Conservation (phyloP, 495 filamentous ascomycete species). For the Daldinia bambusicola region DNA sequence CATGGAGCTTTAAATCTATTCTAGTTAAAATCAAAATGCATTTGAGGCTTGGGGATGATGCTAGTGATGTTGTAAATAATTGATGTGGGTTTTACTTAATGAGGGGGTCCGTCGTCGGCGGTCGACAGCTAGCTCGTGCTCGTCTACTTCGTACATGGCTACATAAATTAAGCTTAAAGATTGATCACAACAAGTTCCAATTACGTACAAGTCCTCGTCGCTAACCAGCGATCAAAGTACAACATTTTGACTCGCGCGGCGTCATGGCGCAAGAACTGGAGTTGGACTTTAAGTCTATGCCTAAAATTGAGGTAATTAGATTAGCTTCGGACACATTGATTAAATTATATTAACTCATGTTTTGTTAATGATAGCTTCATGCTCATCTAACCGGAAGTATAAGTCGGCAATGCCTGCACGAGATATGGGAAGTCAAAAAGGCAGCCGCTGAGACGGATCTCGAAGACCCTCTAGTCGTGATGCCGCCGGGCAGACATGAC, state of each 20-base stretch:
- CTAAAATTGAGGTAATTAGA: constrained; percentile 58
- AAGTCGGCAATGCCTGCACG: constrained; percentile 76
- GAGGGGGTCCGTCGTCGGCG: background rate
- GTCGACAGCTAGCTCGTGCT: background rate
- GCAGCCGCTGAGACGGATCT: constrained; percentile 60
- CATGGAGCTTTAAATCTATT: too few species aligned
- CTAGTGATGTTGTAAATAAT: background rate
- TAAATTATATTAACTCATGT: constrained; percentile 20
- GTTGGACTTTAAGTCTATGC: constrained; percentile 57
- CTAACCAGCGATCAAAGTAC: background rate
- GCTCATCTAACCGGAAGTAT: constrained; percentile 87
- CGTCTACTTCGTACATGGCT: background rate
- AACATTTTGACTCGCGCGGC: constrained; percentile 17
- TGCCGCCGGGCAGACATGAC: constrained; percentile 74
- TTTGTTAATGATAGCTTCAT: constrained; percentile 67
- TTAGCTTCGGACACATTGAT: background rate
- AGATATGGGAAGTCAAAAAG: constrained; percentile 74
- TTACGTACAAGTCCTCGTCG: background rate
- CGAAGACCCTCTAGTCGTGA: constrained; percentile 73
- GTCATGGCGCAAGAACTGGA: constrained; percentile 41
- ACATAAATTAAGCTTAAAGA: background rate
- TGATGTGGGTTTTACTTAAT: background rate
- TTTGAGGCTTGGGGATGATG: too few species aligned
- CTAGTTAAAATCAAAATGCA: too few species aligned
- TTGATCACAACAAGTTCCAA: background rate